Conservation (phyloP, 495 filamentous ascomycete genomes). For the Parathielavia hyrcaniae region DNA sequence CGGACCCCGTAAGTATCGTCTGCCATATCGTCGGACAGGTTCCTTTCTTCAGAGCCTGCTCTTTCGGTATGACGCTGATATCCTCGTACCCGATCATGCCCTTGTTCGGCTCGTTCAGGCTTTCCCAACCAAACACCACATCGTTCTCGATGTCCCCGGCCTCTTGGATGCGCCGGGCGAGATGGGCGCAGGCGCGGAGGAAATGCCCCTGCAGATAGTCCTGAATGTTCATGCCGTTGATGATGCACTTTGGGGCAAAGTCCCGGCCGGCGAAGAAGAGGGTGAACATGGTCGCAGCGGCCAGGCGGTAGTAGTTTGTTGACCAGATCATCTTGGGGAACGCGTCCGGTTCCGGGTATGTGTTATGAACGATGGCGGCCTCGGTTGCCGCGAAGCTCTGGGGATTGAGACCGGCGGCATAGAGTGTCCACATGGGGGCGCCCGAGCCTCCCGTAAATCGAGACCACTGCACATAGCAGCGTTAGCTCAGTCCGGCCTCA, state of each 20-base stretch:
- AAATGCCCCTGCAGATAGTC: conserved; percentile 91
- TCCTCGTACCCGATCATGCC: conserved; percentile 84
- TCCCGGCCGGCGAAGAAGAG: conserved; percentile 88
- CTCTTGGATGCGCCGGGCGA: conserved; percentile 80
- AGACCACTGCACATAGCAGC: conserved; percentile 63
- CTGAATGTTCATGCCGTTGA: conserved; percentile 92
- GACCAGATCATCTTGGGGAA: conserved; percentile 99
- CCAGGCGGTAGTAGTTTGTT: conserved; percentile 87
- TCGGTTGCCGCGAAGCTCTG: conserved; percentile 76
- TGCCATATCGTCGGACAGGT: conserved; percentile 95
- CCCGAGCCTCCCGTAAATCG: conserved; percentile 89
- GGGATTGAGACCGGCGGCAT: conserved; percentile 87
- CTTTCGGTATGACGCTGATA: conserved; percentile 70
- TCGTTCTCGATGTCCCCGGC: conserved; percentile 84
- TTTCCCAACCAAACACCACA: conserved; percentile 92
- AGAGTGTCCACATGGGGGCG: conserved; percentile 95
- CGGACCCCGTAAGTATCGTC: conserved; percentile 82
- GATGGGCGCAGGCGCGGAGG: conserved; percentile 66
- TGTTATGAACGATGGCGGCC: conserved; percentile 92
- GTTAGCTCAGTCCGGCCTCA: neutral
- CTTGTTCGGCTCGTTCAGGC: conserved; percentile 86
- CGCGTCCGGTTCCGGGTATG: conserved; percentile 73
- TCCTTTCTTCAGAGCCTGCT: conserved; percentile 88
- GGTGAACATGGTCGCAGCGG: conserved; percentile 86
- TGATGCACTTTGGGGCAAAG: conserved; percentile 93